phyloP scores from a whole-genome alignment of 371 early-diverging fungal genomes.

The Batkoa obscura region DNA sequence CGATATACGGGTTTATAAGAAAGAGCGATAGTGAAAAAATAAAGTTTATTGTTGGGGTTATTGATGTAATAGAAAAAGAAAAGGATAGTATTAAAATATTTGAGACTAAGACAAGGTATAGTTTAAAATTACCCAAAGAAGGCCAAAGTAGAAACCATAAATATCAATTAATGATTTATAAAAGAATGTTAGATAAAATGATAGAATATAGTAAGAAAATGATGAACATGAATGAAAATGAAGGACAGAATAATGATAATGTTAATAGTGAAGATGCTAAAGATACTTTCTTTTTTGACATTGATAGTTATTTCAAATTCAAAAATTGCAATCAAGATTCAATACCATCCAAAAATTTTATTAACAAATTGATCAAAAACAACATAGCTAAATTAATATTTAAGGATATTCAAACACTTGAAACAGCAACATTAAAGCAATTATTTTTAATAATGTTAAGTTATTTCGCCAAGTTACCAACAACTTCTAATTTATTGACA shows the following conservation, averaged over 20 bases:
- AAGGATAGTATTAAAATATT: not conserved
- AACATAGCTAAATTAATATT: not conserved
- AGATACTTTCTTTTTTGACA: not conserved
- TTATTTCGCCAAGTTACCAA: not conserved
- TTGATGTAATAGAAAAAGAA: not conserved
- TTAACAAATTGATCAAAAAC: not conserved
- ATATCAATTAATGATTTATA: not conserved
- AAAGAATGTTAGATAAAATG: not conserved
- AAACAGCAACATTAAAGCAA: not conserved
- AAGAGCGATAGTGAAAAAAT: not conserved
- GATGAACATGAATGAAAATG: not conserved
- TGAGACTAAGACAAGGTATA: not conserved
- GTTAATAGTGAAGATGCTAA: not conserved
- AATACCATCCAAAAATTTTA: not conserved
- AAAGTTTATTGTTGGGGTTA: not conserved
- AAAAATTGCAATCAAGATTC: not conserved
- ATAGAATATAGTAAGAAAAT: not conserved
- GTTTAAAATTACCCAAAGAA: not conserved
- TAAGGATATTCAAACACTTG: not conserved
- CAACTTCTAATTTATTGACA: not conserved
- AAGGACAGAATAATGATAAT: not conserved
- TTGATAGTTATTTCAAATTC: not conserved
- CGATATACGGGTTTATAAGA: not conserved
- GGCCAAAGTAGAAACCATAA: not conserved
- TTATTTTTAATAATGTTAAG: not conserved